Conservation (phyloP, 305 asterid species). For the Fraxinus albicans region DNA sequence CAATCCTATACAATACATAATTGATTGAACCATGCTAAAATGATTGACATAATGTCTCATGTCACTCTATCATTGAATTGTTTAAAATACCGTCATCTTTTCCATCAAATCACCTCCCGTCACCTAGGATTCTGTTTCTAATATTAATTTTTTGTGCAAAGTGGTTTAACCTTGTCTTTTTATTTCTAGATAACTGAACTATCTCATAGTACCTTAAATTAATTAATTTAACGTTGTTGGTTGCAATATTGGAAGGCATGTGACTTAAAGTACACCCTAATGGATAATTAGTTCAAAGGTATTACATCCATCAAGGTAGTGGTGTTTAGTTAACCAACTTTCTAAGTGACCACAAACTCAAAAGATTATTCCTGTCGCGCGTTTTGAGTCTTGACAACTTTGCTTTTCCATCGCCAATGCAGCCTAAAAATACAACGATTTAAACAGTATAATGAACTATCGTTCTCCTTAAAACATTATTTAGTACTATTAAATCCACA, state of each 20-base stretch:
- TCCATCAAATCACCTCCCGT: too few relatives aligned
- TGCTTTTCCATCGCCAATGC: neutral
- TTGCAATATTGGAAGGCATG: constrained; percentile 25
- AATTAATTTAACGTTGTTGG: neutral
- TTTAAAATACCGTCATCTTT: too few relatives aligned
- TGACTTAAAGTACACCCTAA: constrained; percentile 30
- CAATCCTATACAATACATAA: too few relatives aligned
- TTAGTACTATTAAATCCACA: neutral
- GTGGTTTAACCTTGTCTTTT: too few relatives aligned
- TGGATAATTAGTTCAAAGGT: constrained; percentile 31
- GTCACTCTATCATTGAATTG: too few relatives aligned
- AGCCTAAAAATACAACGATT: neutral
- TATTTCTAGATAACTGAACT: neutral
- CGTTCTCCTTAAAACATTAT: too few relatives aligned
- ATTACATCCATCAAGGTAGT: constrained; percentile 29
- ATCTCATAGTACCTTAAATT: neutral
- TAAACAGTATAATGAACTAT: neutral
- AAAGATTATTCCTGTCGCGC: neutral
- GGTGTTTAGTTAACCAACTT: constrained; percentile 24
- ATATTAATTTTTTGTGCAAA: too few relatives aligned
- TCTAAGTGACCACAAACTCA: constrained; percentile 19
- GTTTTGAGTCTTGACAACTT: neutral
- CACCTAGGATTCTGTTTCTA: too few relatives aligned
- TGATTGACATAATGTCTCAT: too few relatives aligned
- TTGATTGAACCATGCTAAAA: too few relatives aligned